phyloP scores from a whole-genome alignment of 1,284 basidiomycete species.

The Lentinula novae-zelandiae region DNA sequence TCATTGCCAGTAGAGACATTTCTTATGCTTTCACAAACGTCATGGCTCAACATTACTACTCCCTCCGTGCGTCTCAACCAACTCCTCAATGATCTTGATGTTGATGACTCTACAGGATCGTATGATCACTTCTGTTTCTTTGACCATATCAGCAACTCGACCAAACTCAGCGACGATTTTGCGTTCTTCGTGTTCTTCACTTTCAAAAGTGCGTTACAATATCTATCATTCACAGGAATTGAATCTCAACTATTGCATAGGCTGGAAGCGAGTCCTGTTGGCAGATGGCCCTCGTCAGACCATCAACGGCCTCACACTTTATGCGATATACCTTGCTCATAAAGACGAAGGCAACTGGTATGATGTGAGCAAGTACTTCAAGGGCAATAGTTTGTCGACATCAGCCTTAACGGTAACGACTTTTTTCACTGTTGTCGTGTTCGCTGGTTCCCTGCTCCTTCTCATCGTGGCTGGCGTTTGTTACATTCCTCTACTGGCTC shows the following conservation, averaged over 20 bases:
- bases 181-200: slow-evolving; percentile 99
- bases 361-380: slow-evolving; percentile 66
- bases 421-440: slow-evolving; percentile 88
- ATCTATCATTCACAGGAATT: neutral
- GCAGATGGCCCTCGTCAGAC: slow-evolving; percentile 98
- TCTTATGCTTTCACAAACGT: slow-evolving; percentile 97
- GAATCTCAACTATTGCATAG: slow-evolving; percentile 35
- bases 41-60: slow-evolving; percentile 95
- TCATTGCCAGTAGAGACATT: slow-evolving; percentile 93
- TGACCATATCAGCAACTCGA: slow-evolving; percentile 92
- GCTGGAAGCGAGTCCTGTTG: slow-evolving; percentile 92
- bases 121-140: slow-evolving; percentile 99
- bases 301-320: slow-evolving; percentile 93
- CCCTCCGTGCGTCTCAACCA: slow-evolving; percentile 63
- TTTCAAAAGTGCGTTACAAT: slow-evolving; percentile 79
- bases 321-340: slow-evolving; percentile 85
- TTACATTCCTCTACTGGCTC: slow-evolving; percentile 90
- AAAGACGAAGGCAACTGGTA: slow-evolving; percentile 65
- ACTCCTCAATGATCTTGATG: slow-evolving; percentile 1
- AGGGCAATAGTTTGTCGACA: slow-evolving; percentile 68
- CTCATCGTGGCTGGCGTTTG: slow-evolving; percentile 82
- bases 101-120: slow-evolving; percentile 50
- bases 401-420: slow-evolving; percentile 85
- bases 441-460: slow-evolving; percentile 78
- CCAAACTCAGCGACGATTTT: slow-evolving; percentile 95